These are phyloP conservation scores for Insectozyma bohioensis DNA, from an alignment of 1,139 yeast genomes.

Conservation along the genomic window DNA sequence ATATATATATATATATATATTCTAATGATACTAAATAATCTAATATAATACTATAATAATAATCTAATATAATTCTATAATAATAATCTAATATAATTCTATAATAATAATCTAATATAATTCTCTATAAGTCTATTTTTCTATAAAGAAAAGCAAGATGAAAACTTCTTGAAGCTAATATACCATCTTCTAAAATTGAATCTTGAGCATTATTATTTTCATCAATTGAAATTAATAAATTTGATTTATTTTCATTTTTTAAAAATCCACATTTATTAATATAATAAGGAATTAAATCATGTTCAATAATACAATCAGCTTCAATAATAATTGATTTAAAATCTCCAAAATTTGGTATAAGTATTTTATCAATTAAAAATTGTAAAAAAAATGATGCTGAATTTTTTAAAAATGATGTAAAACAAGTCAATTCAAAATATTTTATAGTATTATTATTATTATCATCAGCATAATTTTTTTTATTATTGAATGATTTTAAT, in stretches of 20 bases:
- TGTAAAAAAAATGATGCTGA: slow-evolving; percentile 41
- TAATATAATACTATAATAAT: too few relatives aligned
- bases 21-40: too few relatives aligned
- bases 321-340: slow-evolving; percentile 20
- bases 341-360: slow-evolving; percentile 6
- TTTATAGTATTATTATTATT: slow-evolving; percentile 9
- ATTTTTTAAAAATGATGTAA: slow-evolving; percentile 49
- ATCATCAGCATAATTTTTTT: too few relatives aligned
- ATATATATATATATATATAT: too few relatives aligned
- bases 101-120: too few relatives aligned
- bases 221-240: slow-evolving; percentile 18
- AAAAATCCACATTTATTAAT: slow-evolving; percentile 38
- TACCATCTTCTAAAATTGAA: slow-evolving; percentile 29
- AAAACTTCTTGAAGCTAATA: slow-evolving; percentile 26
- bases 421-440: slow-evolving; percentile 47
- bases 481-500: slow-evolving; percentile 35
- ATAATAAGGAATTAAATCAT: slow-evolving; percentile 49
- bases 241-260: slow-evolving; percentile 24
- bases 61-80: too few relatives aligned
- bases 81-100: too few relatives aligned
- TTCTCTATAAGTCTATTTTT: slow-evolving; percentile 3
- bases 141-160: slow-evolving; percentile 10
- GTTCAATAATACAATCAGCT: slow-evolving; percentile 52
- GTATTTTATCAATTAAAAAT: too few relatives aligned
- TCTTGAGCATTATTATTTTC: slow-evolving; percentile 14